A percentile compares a stretch with the other conserved stretches of the same genome.
phyloP scores from a whole-genome alignment of 1,139 yeast genomes.

The Hansenula sp. region DNA sequence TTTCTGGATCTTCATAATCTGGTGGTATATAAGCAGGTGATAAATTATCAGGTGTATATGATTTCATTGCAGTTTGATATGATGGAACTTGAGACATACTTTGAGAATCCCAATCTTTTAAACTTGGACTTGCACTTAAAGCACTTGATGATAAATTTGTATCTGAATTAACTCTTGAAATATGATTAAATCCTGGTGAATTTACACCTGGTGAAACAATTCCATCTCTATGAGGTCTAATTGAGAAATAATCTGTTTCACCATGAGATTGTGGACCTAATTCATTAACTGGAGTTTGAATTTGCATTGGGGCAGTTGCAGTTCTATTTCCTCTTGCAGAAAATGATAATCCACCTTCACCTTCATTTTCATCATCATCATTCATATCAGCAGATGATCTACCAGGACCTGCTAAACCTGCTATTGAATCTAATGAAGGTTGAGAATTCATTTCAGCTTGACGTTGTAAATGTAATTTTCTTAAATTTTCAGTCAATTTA shows the following conservation, averaged over 20 bases:
- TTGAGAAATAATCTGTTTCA: constrained; percentile 17
- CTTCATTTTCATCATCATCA: constrained; percentile 20
- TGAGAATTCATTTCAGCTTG: constrained; percentile 15
- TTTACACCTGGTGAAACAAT: constrained; percentile 32
- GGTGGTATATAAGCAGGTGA: constrained; percentile 62
- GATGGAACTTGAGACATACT: constrained; percentile 73
- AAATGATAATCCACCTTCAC: constrained; percentile 15
- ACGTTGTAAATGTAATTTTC: constrained; percentile 48
- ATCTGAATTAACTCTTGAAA: constrained; percentile 54
- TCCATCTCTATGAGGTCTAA: constrained; percentile 21
- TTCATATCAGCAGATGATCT: constrained; percentile 4
- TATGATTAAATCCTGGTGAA: constrained; percentile 51
- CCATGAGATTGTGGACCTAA: constrained; percentile 5
- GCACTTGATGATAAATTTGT: constrained; percentile 6
- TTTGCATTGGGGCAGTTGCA: constrained; percentile 1
- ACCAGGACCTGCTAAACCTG: constrained; percentile 2
- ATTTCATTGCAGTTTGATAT: constrained; percentile 67
- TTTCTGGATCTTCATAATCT: constrained; percentile 17
- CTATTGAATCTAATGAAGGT: constrained; percentile 17
- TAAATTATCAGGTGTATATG: constrained; percentile 42
- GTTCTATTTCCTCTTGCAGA: constrained; percentile 4
- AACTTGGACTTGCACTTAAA: not conserved
- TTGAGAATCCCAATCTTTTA: constrained; percentile 36
- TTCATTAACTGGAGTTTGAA: constrained; percentile 21
- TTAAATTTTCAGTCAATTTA: constrained; percentile 46